A percentile compares a stretch with the other conserved stretches of the same genome.
These are phyloP conservation scores for Backusella circina DNA, from an alignment of 192 early-diverging fungal species.

Conservation along the genomic window DNA sequence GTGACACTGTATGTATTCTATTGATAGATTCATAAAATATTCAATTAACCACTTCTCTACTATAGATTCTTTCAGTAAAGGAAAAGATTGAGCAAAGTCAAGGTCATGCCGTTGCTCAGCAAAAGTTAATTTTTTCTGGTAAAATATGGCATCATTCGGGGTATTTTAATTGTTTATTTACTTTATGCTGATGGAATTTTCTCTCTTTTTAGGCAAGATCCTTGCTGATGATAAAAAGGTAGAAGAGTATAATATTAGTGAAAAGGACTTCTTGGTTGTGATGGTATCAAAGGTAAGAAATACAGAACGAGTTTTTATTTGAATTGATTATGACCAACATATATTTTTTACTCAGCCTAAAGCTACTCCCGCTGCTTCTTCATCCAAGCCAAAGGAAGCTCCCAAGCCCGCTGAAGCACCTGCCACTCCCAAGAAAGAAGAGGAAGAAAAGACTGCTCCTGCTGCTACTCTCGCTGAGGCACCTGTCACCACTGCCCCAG, in stretches of 20 bases:
- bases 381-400: constrained; percentile 3
- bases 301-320: background rate
- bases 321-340: background rate
- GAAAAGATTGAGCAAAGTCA: constrained; percentile 69
- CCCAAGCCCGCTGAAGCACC: constrained; percentile 31
- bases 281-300: constrained; percentile 87
- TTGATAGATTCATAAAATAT: background rate
- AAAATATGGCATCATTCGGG: background rate
- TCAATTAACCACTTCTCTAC: background rate
- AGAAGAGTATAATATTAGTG: constrained; percentile 70
- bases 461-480: constrained; percentile 36
- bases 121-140: constrained; percentile 91
- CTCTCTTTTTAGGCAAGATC: constrained; percentile 79
- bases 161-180: background rate
- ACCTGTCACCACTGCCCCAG: constrained; percentile 29
- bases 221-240: constrained; percentile 75
- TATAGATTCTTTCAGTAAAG: constrained; percentile 75
- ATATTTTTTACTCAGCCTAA: constrained; percentile 38
- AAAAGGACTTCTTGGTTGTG: constrained; percentile 93
- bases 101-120: constrained; percentile 63
- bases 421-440: constrained; percentile 40
- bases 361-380: constrained; percentile 31
- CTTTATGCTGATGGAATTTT: background rate
- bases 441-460: constrained; percentile 22
- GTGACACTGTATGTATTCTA: constrained; percentile 46